These are phyloP conservation scores for Xylaria hypoxylon DNA, from an alignment of 2,329 filamentous ascomycete genomes.

Conservation along the genomic window DNA sequence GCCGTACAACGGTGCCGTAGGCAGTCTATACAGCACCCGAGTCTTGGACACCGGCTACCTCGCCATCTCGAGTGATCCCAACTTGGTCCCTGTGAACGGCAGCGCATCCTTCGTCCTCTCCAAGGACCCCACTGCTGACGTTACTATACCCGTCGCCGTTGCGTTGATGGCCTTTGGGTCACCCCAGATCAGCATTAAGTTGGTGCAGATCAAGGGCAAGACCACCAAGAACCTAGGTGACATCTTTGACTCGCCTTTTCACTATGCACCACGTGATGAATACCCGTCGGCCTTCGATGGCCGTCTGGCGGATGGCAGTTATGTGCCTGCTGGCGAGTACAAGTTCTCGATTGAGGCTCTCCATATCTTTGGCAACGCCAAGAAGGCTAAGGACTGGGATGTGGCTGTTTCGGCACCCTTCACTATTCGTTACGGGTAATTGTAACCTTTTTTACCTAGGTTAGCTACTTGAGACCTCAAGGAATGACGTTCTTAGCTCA, in stretches of 20 bases:
- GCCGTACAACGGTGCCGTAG: slow-evolving; percentile 53
- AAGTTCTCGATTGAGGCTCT: slow-evolving; percentile 62
- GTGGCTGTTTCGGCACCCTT: slow-evolving; percentile 57
- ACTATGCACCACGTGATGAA: slow-evolving; percentile 52
- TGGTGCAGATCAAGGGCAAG: slow-evolving; percentile 56
- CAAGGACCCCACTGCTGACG: slow-evolving; percentile 41
- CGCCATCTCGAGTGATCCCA: slow-evolving; percentile 52
- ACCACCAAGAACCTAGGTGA: slow-evolving; percentile 53
- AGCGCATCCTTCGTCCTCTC: slow-evolving; percentile 47
- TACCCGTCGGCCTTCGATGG: slow-evolving; percentile 58
- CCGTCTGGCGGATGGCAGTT: slow-evolving; percentile 58
- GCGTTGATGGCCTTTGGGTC: slow-evolving; percentile 60
- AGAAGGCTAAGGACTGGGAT: slow-evolving; percentile 61
- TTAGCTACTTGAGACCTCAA: neutral
- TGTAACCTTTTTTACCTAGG: neutral
- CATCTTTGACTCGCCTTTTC: slow-evolving; percentile 57
- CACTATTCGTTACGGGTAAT: slow-evolving; percentile 56
- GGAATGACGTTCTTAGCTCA: slow-evolving; percentile 7
- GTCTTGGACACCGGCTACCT: slow-evolving; percentile 55
- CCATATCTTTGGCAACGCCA: slow-evolving; percentile 62
- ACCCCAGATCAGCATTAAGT: slow-evolving; percentile 57
- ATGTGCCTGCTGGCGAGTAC: slow-evolving; percentile 63
- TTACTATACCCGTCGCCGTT: slow-evolving; percentile 55
- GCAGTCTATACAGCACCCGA: slow-evolving; percentile 52
- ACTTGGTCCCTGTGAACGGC: slow-evolving; percentile 43